phyloP scores from a whole-genome alignment of 306 rosid genomes.

The Acacia crassicarpa region DNA sequence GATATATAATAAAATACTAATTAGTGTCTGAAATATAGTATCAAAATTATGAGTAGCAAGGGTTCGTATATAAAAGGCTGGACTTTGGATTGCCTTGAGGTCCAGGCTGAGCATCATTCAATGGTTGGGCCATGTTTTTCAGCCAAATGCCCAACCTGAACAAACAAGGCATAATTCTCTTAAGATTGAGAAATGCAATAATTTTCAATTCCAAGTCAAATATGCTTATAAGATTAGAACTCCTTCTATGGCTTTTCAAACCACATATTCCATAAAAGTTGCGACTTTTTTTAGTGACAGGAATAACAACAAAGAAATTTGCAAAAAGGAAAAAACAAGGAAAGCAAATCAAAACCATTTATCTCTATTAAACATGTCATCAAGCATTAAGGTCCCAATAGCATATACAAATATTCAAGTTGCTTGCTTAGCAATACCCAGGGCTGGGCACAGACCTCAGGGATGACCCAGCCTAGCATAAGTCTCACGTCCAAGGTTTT shows the following conservation, averaged over 20 bases:
- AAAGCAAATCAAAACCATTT: neutral
- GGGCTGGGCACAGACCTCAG: neutral
- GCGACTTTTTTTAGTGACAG: neutral
- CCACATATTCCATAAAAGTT: neutral
- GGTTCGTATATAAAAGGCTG: too few relatives aligned
- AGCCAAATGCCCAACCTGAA: neutral
- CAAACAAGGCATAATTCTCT: neutral
- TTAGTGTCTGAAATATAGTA: neutral
- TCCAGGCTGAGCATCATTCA: neutral
- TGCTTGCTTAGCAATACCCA: neutral
- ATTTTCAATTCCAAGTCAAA: neutral
- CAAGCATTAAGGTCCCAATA: neutral
- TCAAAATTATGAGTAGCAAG: too few relatives aligned
- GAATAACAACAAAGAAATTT: neutral
- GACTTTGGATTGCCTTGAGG: neutral
- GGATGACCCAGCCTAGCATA: neutral
- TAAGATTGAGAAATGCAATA: neutral
- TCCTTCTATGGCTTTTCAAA: neutral
- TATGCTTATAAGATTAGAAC: neutral
- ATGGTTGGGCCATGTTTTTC: neutral
- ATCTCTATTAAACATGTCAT: neutral
- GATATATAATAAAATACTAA: too few relatives aligned
- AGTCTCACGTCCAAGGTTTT: neutral
- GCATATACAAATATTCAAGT: neutral
- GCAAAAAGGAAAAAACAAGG: neutral